Evolutionary conservation across 2,329 filamentous ascomycete species (phyloP).

Genomic region (Beauveria rudraprayagi): DNA sequence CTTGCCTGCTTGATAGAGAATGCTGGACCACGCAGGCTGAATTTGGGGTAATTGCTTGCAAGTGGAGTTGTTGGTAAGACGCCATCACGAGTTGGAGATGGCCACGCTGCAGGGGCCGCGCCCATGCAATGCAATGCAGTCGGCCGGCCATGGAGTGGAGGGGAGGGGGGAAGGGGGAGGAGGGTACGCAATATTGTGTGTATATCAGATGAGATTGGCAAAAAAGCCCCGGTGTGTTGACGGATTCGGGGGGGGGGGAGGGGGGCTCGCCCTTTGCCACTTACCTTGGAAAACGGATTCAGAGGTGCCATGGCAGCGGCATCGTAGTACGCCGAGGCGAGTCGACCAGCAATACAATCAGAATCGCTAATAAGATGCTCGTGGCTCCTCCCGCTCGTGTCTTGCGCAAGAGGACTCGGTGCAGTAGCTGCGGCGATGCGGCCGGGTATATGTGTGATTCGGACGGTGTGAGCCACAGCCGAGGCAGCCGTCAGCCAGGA

Average conservation of each 20-base stretch:
- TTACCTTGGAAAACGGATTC: slow-evolving; percentile 45
- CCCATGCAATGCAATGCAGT: neutral
- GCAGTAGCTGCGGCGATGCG: neutral
- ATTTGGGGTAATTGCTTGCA: neutral
- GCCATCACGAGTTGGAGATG: slow-evolving; percentile 4
- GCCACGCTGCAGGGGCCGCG: neutral
- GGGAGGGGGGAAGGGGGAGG: neutral
- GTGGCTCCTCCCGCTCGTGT: neutral
- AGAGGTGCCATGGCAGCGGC: slow-evolving; percentile 48
- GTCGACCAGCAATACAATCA: neutral
- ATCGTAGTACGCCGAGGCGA: slow-evolving; percentile 48
- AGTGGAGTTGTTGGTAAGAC: neutral
- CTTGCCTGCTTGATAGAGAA: neutral
- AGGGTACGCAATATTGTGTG: neutral
- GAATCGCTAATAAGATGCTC: neutral
- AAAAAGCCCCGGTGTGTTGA: neutral
- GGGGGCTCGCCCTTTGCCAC: slow-evolving; percentile 20
- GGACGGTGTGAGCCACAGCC: slow-evolving; percentile 6
- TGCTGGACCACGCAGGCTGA: neutral
- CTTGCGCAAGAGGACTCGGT: neutral
- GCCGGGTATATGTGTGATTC: slow-evolving; percentile 5
- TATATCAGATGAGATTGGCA: neutral
- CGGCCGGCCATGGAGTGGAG: neutral
- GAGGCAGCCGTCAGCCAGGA: slow-evolving; percentile 7
- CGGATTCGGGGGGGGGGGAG: no score